Conservation (phyloP, 495 filamentous ascomycete species). For the Tuber borchii region DNA sequence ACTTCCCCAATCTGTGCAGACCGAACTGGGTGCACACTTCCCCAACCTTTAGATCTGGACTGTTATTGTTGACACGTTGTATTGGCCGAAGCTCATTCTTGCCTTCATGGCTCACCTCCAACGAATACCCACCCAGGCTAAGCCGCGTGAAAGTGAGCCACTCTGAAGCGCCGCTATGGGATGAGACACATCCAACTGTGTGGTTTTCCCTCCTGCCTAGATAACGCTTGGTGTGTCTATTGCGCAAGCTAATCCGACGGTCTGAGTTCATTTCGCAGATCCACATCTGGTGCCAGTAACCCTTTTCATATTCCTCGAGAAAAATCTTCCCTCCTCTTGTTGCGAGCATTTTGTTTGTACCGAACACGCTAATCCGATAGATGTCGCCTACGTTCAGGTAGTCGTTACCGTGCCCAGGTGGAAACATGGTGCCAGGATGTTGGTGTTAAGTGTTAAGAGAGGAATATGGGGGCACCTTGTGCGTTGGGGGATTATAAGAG, state of each 20-base stretch:
- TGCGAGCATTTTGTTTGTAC: neutral
- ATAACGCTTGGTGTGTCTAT: neutral
- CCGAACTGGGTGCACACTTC: no score
- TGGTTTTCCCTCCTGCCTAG: neutral
- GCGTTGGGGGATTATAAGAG: no score
- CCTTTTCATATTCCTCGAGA: neutral
- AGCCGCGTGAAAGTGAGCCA: no score
- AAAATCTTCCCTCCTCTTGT: neutral
- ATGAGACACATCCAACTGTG: accelerated
- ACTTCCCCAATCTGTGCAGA: no score
- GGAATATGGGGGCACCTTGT: no score
- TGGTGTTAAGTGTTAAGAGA: no score
- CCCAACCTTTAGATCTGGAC: no score
- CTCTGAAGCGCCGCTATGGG: no score
- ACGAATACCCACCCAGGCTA: no score
- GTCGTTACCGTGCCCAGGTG: neutral
- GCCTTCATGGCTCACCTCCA: no score
- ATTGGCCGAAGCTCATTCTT: no score
- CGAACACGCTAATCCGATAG: neutral
- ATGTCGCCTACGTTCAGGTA: neutral
- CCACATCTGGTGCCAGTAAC: neutral
- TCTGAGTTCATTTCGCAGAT: neutral
- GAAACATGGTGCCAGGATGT: neutral
- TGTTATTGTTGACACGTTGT: no score
- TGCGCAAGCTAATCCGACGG: neutral